Conservation (phyloP, 768 basidiomycete genomes). For the Zangia roseola region DNA sequence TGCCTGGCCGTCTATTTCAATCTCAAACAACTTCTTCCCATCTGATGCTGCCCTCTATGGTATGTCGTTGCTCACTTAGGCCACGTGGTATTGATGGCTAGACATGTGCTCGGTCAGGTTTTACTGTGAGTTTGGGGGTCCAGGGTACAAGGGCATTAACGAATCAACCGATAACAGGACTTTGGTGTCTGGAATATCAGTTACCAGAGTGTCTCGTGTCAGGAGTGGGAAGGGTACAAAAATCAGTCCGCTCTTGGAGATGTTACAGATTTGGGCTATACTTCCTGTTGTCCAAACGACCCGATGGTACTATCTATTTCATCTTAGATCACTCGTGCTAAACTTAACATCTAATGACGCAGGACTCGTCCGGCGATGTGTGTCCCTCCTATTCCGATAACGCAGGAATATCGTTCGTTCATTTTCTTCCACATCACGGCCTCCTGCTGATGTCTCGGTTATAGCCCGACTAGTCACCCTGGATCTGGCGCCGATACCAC, state of each 20-base stretch:
- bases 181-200: slow-evolving; percentile 87
- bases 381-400: slow-evolving; percentile 74
- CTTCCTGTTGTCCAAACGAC: slow-evolving; percentile 73
- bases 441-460: slow-evolving; percentile 5
- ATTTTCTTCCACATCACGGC: neutral
- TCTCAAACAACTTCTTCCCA: slow-evolving; percentile 73
- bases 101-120: slow-evolving; percentile 36
- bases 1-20: slow-evolving; percentile 70
- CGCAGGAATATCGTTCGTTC: slow-evolving; percentile 58
- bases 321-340: neutral
- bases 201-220: slow-evolving; percentile 64
- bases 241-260: slow-evolving; percentile 66
- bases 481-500: slow-evolving; percentile 19
- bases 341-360: slow-evolving; percentile 5
- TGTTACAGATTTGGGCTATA: slow-evolving; percentile 51
- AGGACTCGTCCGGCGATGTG: slow-evolving; percentile 47
- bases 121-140: slow-evolving; percentile 31
- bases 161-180: slow-evolving; percentile 44
- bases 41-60: slow-evolving; percentile 68
- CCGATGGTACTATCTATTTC: slow-evolving; percentile 46
- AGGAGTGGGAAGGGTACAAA: slow-evolving; percentile 62
- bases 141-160: neutral
- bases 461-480: slow-evolving; percentile 33
- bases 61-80: slow-evolving; percentile 16
- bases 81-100: slow-evolving; percentile 19